Base-by-base conservation (phyloP, 768 basidiomycete genomes). In the Pleurotus citrinopileatus region DNA sequence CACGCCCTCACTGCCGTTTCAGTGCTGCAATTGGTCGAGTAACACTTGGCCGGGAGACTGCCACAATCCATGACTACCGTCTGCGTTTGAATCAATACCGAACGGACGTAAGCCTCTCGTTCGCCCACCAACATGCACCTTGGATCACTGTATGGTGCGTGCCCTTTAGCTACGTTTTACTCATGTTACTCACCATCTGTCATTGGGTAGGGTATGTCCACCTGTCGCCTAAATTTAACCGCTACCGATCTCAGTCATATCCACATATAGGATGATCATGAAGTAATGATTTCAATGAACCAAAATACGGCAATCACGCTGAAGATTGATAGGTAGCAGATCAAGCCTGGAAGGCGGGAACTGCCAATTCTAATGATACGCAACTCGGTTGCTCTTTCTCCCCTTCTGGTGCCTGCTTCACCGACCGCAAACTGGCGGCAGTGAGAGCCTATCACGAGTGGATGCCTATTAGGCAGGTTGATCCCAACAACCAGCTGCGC, bases 391-490 rank as follows among this genome's bases (percentile, higher is more conserved):
- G 78, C 58, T 59, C 68, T 12, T 81, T 79, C 62, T 80, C 80
- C 1, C 63, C 77, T 1, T 79, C 79, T 1, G 79, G 77, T 1
- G 79, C 79, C 7, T 80, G 80, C 59, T 83, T 83, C 67, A 80
- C 80, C 3, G 79, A 83, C 61, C 68, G 83, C 27, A 84, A 84
- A 63, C 64, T 81, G 1, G 80, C 82, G 28, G 83, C 79, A 3
- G 75, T 83, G 20, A 69, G 81, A 26, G 81, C 80, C 0, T 82
- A 82, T 59, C 80, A 83, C 59, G 81, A 83, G 57, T 83, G 82
- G 82, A 74, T 84, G 69, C 82, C 81, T 10, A 80, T 84, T 54
- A 73, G 83, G 3, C 79, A 83, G 55, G 79, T 84, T 13, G 74
- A 74, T 34, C 71, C 73, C 1, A 73, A 75, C 48, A 80, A 83